Evolutionary conservation across 164 flowering plant genomes (phyloP), one percentile per base, ranked within the genome.

Genomic region (Houttuynia cordata): DNA sequence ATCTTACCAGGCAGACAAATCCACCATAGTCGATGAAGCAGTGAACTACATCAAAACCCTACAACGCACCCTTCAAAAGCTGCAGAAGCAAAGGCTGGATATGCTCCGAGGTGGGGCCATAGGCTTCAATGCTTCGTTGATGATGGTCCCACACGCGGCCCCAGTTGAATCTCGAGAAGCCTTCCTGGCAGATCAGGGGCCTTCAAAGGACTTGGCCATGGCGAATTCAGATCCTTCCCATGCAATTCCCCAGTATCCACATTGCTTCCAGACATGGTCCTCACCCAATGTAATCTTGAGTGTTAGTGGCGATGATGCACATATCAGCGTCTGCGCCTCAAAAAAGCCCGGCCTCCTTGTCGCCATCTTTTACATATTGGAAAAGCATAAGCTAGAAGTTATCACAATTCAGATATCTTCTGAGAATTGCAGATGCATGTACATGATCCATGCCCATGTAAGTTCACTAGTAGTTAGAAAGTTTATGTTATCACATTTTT

Each of bases 11-110:
- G 87, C 83, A 0, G 98, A 91, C 77, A 91, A 91, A 65, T 79
- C 89, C 49, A 83, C 87, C 63, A 78, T 92, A 34, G 96, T 92
- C 5, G 95, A 88, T 67, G 95, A 88, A 79, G 92, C 96, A 53
- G 84, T 87, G 54, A 82, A 58, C 67, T 81, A 84, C 79, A 88
- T 88, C 51, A 76, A 75, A 74, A 72, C 69, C 66, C 82, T 92
- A 37, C 74, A 85, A 60, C 63, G 64, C 8, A 69, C 79, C 2
- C 77, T 87, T 52, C 78, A 78, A 22, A 78, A 66, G 40, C 85
- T 92, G 8, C 71, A 92, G 57, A 81, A 78, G 22, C 73, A 74
- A 59, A 88, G 76, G 79, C 74, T 64, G 21, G 87, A 91, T 58
- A 79, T 61, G 77, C 72, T 75, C 24, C 74, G 77, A 47, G 66